Base-by-base conservation (phyloP, 208 protist genomes). In the Leishmania martiniquensis region DNA sequence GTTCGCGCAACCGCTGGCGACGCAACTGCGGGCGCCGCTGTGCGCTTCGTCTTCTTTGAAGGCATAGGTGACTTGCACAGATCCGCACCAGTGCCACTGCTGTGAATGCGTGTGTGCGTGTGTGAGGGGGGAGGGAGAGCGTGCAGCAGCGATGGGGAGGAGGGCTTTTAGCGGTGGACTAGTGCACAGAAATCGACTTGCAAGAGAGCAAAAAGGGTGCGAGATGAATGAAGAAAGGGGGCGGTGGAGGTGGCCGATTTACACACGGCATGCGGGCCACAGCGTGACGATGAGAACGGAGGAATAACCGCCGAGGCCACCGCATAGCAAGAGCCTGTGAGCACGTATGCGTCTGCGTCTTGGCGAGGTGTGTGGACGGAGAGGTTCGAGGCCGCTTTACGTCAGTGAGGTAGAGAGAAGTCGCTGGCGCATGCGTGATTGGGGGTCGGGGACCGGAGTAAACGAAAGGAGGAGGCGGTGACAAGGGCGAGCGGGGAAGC, bases 41-140 rank as follows among this genome's bases (percentile, higher is more conserved):
- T 39, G 69, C 59, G 12, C 49, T 65, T 69, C 37, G 34, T 81
- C 52, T 76, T 81, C 59, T 72, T 76, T 45, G 77, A 51, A 10
- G 71, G 71, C 77, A 81, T 81, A 32, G 39, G 65, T 10, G 47
- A 69, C 44, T 69, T 25, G 7, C 65, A 22, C 39, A 49, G 42
- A 59, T n/a, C n/a, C 44, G 22, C 44, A 57, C 68, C 34, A 12
- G 34, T 22, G 44, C 15, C 20, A 47, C 32, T 49, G 25, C 17
- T 73, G 7, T 55, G 32, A 25, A 42, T 60, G 29, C 63, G 62
- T 45, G 22, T 72, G 34, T 47, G 47, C 47, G 75, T 78, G 15
- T 65, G 37, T 25, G 32, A 25, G 62, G 9, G 62, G 62, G 20
- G 34, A 68, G 42, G 12, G 7, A 69, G 65, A 69, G 42, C n/a